Percentiles rank a stretch among this genome's conserved stretches.
These are phyloP conservation scores for Arabidopsis suecica DNA, from an alignment of 345 rosid genomes.

Conservation along the genomic window DNA sequence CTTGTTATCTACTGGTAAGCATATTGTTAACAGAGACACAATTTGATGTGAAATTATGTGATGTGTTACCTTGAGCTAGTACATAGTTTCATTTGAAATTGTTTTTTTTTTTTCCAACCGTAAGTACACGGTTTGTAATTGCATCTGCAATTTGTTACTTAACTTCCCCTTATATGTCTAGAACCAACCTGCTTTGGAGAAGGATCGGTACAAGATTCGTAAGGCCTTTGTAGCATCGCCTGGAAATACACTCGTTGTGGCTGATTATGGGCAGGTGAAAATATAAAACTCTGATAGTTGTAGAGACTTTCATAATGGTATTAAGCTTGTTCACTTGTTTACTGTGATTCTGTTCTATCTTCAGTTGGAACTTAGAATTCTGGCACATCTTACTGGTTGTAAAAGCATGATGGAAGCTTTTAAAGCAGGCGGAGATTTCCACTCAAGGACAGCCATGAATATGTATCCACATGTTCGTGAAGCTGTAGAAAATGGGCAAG, in stretches of 20 bases:
- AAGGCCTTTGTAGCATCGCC: constrained; percentile 93
- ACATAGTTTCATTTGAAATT: background rate
- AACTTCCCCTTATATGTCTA: constrained; percentile 40
- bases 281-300: constrained; percentile 1
- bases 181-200: constrained; percentile 99
- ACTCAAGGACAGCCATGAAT: constrained; percentile 97
- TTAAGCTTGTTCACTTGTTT: constrained; percentile 16
- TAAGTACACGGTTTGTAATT: background rate
- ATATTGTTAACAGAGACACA: background rate
- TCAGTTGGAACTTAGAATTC: constrained; percentile 97
- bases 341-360: constrained; percentile 16
- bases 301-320: background rate
- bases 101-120: background rate
- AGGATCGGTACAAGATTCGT: constrained; percentile 97
- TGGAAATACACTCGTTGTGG: constrained; percentile 93
- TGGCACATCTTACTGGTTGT: constrained; percentile 93
- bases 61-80: background rate
- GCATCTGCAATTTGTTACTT: background rate
- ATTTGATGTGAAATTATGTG: background rate
- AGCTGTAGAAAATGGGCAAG: constrained; percentile 72
- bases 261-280: constrained; percentile 96
- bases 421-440: constrained; percentile 97
- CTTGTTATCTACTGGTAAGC: background rate
- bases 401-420: constrained; percentile 98
- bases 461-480: constrained; percentile 92